Conservation (phyloP, 163 green algal genomes). For the Prototheca wickerhamii region DNA sequence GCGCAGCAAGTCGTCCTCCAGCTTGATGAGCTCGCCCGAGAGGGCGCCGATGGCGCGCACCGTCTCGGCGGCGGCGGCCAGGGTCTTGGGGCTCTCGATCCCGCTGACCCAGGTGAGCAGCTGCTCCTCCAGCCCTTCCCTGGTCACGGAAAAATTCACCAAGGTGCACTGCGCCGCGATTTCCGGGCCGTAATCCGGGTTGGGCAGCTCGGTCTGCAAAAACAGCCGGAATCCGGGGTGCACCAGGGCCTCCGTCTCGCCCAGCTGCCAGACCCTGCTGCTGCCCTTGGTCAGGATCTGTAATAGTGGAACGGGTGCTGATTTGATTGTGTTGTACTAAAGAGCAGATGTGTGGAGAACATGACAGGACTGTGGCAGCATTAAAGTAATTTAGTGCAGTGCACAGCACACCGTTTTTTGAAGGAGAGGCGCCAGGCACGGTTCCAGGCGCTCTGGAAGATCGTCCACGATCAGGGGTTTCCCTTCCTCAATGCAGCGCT, state of each 20-base stretch:
- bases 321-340: too few relatives aligned
- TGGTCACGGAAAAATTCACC: constrained; percentile 90
- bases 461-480: constrained; percentile 76
- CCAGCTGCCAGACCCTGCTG: neutral
- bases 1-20: constrained; percentile 83
- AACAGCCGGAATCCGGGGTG: constrained; percentile 61
- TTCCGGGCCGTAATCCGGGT: neutral
- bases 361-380: too few relatives aligned
- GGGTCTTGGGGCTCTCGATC: constrained; percentile 81
- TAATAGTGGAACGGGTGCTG: neutral
- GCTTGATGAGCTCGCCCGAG: constrained; percentile 76
- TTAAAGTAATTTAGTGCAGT: too few relatives aligned
- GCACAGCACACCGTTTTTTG: constrained; percentile 28
- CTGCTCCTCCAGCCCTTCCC: constrained; percentile 71
- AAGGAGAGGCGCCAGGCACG: constrained; percentile 80
- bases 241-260: constrained; percentile 60
- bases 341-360: too few relatives aligned
- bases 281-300: neutral
- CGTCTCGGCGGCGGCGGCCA: constrained; percentile 60
- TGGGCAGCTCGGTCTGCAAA: constrained; percentile 78
- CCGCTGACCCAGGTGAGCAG: constrained; percentile 62
- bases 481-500: constrained; percentile 63
- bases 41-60: constrained; percentile 73
- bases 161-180: constrained; percentile 40
- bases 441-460: constrained; percentile 75